Base-by-base conservation (phyloP, 331 rosid genomes). In the Stylosanthes scabra region DNA sequence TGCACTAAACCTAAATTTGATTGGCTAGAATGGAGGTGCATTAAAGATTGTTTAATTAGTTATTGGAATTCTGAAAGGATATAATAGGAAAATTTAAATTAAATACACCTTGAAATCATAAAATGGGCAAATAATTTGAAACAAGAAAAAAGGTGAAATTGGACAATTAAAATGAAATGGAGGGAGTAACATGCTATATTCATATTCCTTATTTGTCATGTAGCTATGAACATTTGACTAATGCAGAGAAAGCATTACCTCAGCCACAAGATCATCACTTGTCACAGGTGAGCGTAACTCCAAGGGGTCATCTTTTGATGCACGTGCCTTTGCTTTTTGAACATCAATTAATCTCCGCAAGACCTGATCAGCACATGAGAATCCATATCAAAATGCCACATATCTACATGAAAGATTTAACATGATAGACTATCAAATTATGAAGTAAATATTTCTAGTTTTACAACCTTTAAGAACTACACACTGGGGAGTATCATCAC, bases 301-400 rank as follows among this genome's bases (percentile, higher is more conserved):
- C 80, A 80, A 47, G 68, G 83, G 80, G 4, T 74, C 84, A 47
- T 63, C 77, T 69, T 80, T 80, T 34, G 80, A 54, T 74, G 63
- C 80, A 45, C 80, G 80, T 3, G 28, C 28, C 51, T 80, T 80
- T 2, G 84, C 80, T 56, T 80, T 80, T 29, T 80, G 68, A 74
- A 63, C 77, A 68, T 80, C 72, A 14, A 80, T 62, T 62, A 80
- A 63, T 72, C 80, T 68, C 68, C 80, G 80, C 76, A 80, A 63
- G 31, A 80, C 84, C 84, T 80, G n/a, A 74, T 44, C 61, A 69
- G 62, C 62, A 68, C 63, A 68, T 54, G 11, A 71, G 42, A 29
- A 27, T 16, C 68, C 46, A 56, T 63, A 29, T 69, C 46, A 28
- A 41, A 69, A 51, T 42, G 25, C 28, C 31, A 47, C 12, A 68